Base-by-base conservation (phyloP, 2,329 filamentous ascomycete genomes). In the Dactylellina parvicollis region DNA sequence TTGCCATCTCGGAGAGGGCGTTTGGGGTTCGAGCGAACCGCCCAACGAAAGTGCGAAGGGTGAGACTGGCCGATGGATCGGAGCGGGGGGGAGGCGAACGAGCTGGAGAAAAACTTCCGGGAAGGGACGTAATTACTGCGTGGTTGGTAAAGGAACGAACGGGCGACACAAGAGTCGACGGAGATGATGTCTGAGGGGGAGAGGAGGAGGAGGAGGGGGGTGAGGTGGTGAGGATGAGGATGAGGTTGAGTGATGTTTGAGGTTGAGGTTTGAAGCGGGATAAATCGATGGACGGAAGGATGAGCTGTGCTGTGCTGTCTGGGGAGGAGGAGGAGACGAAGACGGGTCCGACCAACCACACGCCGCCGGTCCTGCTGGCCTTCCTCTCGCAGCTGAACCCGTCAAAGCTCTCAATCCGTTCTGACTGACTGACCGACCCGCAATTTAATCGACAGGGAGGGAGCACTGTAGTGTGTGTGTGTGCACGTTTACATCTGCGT, bases 211-310 rank as follows among this genome's bases (percentile, higher is more conserved):
- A 70, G 64, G 16, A 4, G 42, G 16, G 4, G 42, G 14, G 5
- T 4, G 42, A 46, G 38, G 38, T 34, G 30, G 30, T 34, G 30
- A 34, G 30, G 30, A n/a, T 34, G 30, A 14, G 14, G 30, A 14
- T 34, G 30, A 34, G 30, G 30, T 34, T 7, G 5, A 34, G 30
- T 34, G n/a, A n/a, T 34, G 60, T 65, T 59, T 52, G 36, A 44
- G 66, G 73, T 56, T 52, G 60, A 57, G 60, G 70, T 69, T n/a
- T n/a, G 50, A 65, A 49, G 52, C 38, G 34, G 57, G 71, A 61
- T 71, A 59, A 72, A 55, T 55, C 40, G 47, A 72, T 59, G 50
- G 55, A 71, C 67, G 57, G 54, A 62, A 22, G 49, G 56, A 66
- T 55, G 46, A 46, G n/a, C 49, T 42, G 55, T 26, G 46, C 60